These are phyloP conservation scores for Saitozyma podzolica DNA, from an alignment of 768 basidiomycete species.

Conservation along the genomic window DNA sequence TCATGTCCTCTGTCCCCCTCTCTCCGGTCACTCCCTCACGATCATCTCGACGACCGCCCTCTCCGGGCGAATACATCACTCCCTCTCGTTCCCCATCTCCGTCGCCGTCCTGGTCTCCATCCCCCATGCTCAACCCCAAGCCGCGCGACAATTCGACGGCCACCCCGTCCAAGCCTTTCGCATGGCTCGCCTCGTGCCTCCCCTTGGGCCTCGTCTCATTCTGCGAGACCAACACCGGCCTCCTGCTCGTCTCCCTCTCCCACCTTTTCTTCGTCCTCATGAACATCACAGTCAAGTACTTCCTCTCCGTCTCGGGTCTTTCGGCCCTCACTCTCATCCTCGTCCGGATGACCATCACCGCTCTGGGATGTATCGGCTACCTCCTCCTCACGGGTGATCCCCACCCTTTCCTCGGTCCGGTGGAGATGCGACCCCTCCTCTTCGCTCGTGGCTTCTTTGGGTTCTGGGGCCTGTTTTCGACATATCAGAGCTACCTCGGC, in stretches of 20 bases:
- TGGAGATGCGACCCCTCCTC: slow-evolving; percentile 64
- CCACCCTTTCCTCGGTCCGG: slow-evolving; percentile 69
- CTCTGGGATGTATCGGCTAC: slow-evolving; percentile 59
- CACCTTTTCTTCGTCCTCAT: slow-evolving; percentile 64
- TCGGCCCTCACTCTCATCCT: slow-evolving; percentile 57
- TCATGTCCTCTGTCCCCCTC: no score
- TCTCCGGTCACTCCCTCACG: no score
- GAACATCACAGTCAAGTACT: slow-evolving; percentile 65
- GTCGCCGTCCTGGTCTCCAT: slow-evolving; percentile 1
- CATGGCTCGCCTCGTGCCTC: slow-evolving; percentile 5
- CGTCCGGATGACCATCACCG: slow-evolving; percentile 65
- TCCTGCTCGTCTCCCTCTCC: slow-evolving; percentile 62
- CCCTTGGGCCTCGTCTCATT: slow-evolving; percentile 7
- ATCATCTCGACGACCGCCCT: not conserved
- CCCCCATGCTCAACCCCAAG: not conserved
- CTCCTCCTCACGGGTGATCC: slow-evolving; percentile 58
- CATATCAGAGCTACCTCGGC: slow-evolving; percentile 40
- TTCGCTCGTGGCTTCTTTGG: slow-evolving; percentile 64
- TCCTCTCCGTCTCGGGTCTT: slow-evolving; percentile 54
- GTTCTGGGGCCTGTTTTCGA: slow-evolving; percentile 69
- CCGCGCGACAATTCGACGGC: slow-evolving; percentile 7
- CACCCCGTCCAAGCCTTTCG: not conserved
- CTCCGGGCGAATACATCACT: slow-evolving; percentile 1
- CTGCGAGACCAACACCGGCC: slow-evolving; percentile 58
- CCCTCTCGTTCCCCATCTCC: slow-evolving; percentile 6